Conservation (phyloP, 2,329 filamentous ascomycete genomes). For the Cladophialophora exuberans region DNA sequence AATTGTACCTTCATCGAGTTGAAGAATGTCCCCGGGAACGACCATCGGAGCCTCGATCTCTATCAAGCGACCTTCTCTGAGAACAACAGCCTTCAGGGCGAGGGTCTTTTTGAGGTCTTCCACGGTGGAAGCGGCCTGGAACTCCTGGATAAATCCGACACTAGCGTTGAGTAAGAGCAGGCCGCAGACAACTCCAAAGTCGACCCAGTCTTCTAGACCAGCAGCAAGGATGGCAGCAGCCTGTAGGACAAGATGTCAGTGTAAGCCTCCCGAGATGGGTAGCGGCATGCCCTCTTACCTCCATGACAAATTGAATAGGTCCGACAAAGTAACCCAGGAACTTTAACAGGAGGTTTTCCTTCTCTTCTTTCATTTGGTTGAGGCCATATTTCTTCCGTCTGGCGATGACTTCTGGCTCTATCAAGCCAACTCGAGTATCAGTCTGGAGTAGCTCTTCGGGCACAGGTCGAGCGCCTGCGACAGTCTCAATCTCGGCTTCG, state of each 20-base stretch:
- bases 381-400: slow-evolving; percentile 74
- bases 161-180: slow-evolving; percentile 80
- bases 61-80: slow-evolving; percentile 76
- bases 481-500: slow-evolving; percentile 59
- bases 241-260: slow-evolving; percentile 42
- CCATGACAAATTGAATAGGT: slow-evolving; percentile 93
- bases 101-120: slow-evolving; percentile 90
- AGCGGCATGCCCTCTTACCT: slow-evolving; percentile 57
- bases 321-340: slow-evolving; percentile 82
- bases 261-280: slow-evolving; percentile 18
- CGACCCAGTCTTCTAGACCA: slow-evolving; percentile 85
- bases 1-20: slow-evolving; percentile 89
- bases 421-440: slow-evolving; percentile 72
- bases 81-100: slow-evolving; percentile 82
- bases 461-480: slow-evolving; percentile 60
- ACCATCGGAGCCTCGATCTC: slow-evolving; percentile 83
- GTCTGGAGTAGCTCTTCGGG: slow-evolving; percentile 79
- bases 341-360: slow-evolving; percentile 81
- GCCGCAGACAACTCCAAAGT: slow-evolving; percentile 88
- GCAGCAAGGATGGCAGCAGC: slow-evolving; percentile 78
- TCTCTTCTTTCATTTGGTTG: slow-evolving; percentile 91
- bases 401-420: slow-evolving; percentile 66
- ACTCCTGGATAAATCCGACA: slow-evolving; percentile 89
- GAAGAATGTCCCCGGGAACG: slow-evolving; percentile 86
- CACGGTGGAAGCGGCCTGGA: slow-evolving; percentile 85